These are phyloP conservation scores for Castanospermum australe DNA, from an alignment of 306 rosid genomes.

Conservation along the genomic window DNA sequence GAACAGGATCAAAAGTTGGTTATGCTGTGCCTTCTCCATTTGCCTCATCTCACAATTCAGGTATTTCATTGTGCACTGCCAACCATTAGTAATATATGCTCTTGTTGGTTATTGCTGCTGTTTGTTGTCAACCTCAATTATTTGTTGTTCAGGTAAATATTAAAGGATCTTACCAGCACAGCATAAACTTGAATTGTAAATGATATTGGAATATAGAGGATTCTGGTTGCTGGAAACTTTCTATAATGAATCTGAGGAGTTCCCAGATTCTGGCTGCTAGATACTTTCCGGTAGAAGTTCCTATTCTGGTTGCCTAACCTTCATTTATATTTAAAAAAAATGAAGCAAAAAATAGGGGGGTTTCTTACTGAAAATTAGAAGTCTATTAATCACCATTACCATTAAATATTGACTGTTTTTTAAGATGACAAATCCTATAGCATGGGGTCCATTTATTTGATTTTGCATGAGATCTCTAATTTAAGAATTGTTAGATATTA, in stretches of 20 bases:
- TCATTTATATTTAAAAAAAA: not conserved
- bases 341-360: not conserved
- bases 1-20: constrained; percentile 35
- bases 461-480: constrained; percentile 9
- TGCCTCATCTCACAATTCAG: constrained; percentile 94
- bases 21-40: constrained; percentile 70
- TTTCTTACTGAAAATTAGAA: not conserved
- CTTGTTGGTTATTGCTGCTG: constrained; percentile 24
- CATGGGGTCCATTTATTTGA: not conserved
- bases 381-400: not conserved
- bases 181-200: not conserved
- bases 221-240: constrained; percentile 9
- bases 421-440: not conserved
- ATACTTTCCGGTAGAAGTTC: not conserved
- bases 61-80: constrained; percentile 39
- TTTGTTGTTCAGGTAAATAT: not conserved
- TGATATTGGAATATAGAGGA: not conserved
- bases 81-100: constrained; percentile 7
- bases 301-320: not conserved
- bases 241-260: not conserved
- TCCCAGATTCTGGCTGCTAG: not conserved
- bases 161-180: not conserved
- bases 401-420: not conserved
- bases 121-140: not conserved
- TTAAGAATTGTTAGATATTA: not conserved